Conservation (phyloP, 495 filamentous ascomycete species). For the Talaromyces adpressus region DNA sequence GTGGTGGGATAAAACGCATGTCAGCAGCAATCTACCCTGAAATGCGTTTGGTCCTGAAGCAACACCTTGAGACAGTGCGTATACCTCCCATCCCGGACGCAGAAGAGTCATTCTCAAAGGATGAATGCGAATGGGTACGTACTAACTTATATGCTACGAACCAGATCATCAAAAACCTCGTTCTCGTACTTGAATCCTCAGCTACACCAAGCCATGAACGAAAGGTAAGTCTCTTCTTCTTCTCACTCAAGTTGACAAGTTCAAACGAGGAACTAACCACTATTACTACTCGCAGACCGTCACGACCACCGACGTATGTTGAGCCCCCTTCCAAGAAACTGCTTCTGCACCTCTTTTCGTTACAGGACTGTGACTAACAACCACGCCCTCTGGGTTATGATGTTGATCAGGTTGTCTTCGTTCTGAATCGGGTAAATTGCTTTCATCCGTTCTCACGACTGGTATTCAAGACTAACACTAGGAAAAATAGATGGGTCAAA, state of each 20-base stretch:
- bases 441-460: neutral
- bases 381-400: neutral
- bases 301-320: neutral
- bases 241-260: neutral
- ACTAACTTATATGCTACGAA: neutral
- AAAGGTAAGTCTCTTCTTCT: conserved; percentile 8
- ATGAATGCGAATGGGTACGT: neutral
- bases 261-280: neutral
- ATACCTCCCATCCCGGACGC: neutral
- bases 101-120: neutral
- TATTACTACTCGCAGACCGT: neutral
- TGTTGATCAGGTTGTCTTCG: conserved; percentile 50
- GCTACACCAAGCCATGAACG: conserved; percentile 8
- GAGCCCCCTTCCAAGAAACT: neutral
- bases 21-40: conserved; percentile 66
- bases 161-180: conserved; percentile 18
- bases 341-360: neutral
- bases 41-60: conserved; percentile 45
- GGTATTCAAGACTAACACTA: neutral
- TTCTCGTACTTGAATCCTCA: conserved; percentile 11
- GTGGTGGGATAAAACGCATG: conserved; percentile 74
- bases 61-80: conserved; percentile 46
- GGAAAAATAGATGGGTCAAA: neutral
- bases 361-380: neutral
- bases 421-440: conserved; percentile 39